Conservation (phyloP, 306 rosid species). For the Cicer cuneatum region DNA sequence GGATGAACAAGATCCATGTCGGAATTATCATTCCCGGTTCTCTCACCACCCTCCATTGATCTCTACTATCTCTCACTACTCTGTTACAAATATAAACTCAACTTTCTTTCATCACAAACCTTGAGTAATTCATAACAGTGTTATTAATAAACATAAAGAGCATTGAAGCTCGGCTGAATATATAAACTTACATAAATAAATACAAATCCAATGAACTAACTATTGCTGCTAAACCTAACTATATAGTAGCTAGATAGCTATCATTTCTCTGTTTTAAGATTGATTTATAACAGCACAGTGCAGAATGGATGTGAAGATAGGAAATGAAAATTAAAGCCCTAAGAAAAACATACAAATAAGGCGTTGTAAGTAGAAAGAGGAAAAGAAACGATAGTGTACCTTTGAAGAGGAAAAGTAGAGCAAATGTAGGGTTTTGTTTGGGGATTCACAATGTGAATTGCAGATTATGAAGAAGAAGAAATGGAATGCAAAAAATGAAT, state of each 20-base stretch:
- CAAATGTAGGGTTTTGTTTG: conserved; percentile 48
- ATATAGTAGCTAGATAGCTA: no score
- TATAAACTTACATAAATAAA: no score
- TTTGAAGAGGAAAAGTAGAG: neutral
- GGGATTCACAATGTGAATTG: conserved; percentile 25
- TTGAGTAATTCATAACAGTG: neutral
- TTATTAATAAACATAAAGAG: neutral
- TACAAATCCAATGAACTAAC: neutral
- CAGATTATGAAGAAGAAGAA: neutral
- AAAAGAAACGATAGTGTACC: conserved; percentile 7
- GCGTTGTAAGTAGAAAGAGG: neutral
- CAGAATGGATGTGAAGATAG: neutral
- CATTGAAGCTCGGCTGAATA: neutral
- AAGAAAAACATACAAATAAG: neutral
- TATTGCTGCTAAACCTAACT: neutral
- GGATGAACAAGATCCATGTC: conserved; percentile 46
- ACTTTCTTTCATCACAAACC: neutral
- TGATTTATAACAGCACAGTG: neutral
- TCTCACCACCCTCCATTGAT: conserved; percentile 54
- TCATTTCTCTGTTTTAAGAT: neutral
- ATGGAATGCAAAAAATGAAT: neutral
- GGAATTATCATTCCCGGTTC: conserved; percentile 34
- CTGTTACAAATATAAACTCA: neutral
- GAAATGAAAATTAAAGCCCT: conserved; percentile 35
- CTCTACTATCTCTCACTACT: conserved; percentile 9